Conservation (phyloP, 306 rosid genomes). For the Gillenia trifoliata region DNA sequence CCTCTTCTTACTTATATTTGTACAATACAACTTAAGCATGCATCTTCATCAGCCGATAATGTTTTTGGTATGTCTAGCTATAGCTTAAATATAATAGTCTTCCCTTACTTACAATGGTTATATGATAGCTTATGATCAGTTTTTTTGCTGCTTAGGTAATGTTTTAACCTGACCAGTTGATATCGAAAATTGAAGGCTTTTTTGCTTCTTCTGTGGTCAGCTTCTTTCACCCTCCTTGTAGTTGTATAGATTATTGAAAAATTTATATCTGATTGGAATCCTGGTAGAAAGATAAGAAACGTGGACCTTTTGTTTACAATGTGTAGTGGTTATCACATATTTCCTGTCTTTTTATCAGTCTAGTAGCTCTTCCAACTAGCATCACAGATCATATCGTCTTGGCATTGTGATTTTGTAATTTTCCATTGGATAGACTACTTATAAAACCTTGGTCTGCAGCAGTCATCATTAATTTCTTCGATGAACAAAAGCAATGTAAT, state of each 20-base stretch:
- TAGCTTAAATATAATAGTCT: not conserved
- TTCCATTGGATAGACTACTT: not conserved
- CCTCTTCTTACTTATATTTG: not conserved
- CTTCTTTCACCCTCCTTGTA: not conserved
- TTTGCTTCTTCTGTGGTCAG: not conserved
- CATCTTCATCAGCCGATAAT: not conserved
- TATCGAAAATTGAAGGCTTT: slow-evolving; percentile 1
- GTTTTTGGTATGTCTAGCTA: not conserved
- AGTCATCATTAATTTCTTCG: not conserved
- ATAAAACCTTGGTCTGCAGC: not conserved
- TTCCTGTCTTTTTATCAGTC: not conserved
- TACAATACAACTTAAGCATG: not conserved
- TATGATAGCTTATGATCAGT: not conserved
- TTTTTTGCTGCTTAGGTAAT: not conserved
- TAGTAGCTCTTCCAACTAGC: not conserved
- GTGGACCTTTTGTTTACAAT: not conserved
- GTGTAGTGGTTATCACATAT: not conserved
- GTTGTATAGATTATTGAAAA: not conserved
- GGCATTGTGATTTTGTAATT: not conserved
- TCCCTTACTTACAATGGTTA: not conserved
- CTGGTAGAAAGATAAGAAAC: not conserved
- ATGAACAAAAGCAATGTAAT: not conserved
- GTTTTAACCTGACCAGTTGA: slow-evolving; percentile 2
- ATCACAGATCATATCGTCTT: not conserved
- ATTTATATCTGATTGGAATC: not conserved